phyloP scores from a whole-genome alignment of 2,329 filamentous ascomycete genomes.

The Fusarium sororula region DNA sequence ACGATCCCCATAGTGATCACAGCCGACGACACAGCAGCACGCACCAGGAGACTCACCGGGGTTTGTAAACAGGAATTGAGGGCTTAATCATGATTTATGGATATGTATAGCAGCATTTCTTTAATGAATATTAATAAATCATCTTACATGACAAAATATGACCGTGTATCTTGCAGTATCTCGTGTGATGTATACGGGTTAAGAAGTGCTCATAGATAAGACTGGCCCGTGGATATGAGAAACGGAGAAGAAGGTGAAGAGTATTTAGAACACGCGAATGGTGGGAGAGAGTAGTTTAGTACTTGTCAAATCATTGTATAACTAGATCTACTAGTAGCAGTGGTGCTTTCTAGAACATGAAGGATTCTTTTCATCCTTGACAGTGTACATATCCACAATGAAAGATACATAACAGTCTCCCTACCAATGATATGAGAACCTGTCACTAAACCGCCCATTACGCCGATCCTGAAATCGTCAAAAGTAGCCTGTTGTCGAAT shows the following conservation, averaged over 20 bases:
- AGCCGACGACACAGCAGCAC: constrained; percentile 58
- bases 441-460: too few relatives aligned
- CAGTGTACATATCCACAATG: too few relatives aligned
- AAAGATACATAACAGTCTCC: too few relatives aligned
- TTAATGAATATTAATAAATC: constrained; percentile 27
- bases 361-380: too few relatives aligned
- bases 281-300: neutral
- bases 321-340: too few relatives aligned
- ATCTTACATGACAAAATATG: neutral
- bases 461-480: too few relatives aligned
- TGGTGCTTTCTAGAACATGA: too few relatives aligned
- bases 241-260: neutral
- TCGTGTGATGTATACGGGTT: neutral
- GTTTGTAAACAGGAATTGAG: constrained; percentile 49
- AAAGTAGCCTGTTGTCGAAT: too few relatives aligned
- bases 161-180: neutral
- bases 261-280: neutral
- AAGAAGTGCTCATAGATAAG: neutral
- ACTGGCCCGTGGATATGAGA: neutral
- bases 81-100: constrained; percentile 16
- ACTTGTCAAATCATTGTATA: too few relatives aligned
- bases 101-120: constrained; percentile 33
- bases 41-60: constrained; percentile 59
- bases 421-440: too few relatives aligned
- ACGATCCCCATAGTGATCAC: constrained; percentile 54